A percentile compares a stretch with the other conserved stretches of the same genome.
These are phyloP conservation scores for Leccinum aurantiacum DNA, from an alignment of 768 basidiomycete species.

Conservation along the genomic window DNA sequence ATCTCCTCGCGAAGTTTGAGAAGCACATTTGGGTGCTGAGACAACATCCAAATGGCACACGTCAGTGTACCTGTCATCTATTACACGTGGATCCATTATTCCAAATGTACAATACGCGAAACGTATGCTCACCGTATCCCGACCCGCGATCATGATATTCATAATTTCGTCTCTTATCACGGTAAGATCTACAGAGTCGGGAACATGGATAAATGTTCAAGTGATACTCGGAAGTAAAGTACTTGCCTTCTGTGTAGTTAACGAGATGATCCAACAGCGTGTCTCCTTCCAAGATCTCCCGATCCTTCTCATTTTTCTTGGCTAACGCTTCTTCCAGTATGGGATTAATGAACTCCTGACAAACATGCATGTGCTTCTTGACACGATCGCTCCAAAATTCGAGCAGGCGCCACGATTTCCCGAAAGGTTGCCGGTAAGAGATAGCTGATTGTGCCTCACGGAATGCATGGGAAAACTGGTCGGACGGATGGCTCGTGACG, in stretches of 20 bases:
- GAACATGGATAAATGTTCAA: not conserved
- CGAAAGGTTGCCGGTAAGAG: constrained; percentile 40
- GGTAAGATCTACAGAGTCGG: constrained; percentile 24
- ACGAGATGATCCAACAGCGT: constrained; percentile 34
- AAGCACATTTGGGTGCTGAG: constrained; percentile 30
- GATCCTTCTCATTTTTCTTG: constrained; percentile 17
- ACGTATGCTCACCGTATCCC: constrained; percentile 31
- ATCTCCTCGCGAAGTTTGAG: constrained; percentile 34
- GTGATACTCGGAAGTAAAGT: not conserved
- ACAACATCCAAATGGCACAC: constrained; percentile 29
- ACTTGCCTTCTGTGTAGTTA: constrained; percentile 29
- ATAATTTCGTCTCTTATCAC: constrained; percentile 37
- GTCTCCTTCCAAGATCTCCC: constrained; percentile 22
- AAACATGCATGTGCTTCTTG: constrained; percentile 43
- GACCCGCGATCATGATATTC: constrained; percentile 39
- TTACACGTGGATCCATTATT: not conserved
- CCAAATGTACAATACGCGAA: not conserved
- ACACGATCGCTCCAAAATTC: constrained; percentile 55
- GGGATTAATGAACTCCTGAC: constrained; percentile 53
- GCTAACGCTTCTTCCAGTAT: constrained; percentile 49
- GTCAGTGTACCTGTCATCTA: constrained; percentile 34
- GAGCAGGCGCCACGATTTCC: constrained; percentile 48
- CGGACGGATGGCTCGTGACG: constrained; percentile 34
- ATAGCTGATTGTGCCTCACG: constrained; percentile 45
- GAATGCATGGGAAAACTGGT: constrained; percentile 50